These are phyloP conservation scores for Coriolopsis trogii DNA, from an alignment of 1,284 basidiomycete genomes.

Conservation along the genomic window DNA sequence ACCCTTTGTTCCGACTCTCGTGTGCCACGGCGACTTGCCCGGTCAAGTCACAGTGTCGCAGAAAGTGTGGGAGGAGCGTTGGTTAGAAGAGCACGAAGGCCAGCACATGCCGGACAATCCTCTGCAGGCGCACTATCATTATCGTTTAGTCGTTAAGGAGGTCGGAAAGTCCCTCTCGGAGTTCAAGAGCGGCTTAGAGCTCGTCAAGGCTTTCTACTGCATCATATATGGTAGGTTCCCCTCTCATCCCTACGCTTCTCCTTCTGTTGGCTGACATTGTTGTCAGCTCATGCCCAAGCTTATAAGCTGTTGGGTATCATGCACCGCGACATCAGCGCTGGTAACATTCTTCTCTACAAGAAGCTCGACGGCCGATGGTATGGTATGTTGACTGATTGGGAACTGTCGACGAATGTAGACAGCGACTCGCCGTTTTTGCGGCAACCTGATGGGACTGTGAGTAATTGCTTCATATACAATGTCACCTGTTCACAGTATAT, in stretches of 20 bases:
- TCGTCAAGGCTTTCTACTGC: neutral
- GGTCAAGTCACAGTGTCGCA: neutral
- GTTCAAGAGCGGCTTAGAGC: neutral
- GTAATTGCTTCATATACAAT: neutral
- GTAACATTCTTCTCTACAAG: constrained; percentile 4
- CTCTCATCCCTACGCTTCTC: too few relatives aligned
- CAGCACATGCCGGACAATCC: neutral
- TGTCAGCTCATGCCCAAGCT: constrained; percentile 1
- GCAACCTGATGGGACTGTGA: neutral
- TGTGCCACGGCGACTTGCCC: constrained; percentile 11
- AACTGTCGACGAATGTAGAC: constrained; percentile 1
- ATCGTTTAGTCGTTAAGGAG: constrained; percentile 23
- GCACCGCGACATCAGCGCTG: constrained; percentile 15
- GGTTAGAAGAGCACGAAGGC: neutral
- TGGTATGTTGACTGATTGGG: constrained; percentile 6
- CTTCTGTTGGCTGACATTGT: too few relatives aligned
- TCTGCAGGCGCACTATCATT: constrained; percentile 9
- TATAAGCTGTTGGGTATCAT: neutral
- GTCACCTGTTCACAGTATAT: too few relatives aligned
- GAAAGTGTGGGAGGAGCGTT: neutral
- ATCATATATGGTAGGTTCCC: neutral
- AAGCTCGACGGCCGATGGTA: neutral
- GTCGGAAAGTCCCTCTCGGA: constrained; percentile 14
- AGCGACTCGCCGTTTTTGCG: neutral
- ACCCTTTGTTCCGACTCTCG: neutral